A percentile compares a stretch with the other conserved stretches of the same genome.
phyloP scores from a whole-genome alignment of 345 rosid species.

The Cochlearia excelsa region DNA sequence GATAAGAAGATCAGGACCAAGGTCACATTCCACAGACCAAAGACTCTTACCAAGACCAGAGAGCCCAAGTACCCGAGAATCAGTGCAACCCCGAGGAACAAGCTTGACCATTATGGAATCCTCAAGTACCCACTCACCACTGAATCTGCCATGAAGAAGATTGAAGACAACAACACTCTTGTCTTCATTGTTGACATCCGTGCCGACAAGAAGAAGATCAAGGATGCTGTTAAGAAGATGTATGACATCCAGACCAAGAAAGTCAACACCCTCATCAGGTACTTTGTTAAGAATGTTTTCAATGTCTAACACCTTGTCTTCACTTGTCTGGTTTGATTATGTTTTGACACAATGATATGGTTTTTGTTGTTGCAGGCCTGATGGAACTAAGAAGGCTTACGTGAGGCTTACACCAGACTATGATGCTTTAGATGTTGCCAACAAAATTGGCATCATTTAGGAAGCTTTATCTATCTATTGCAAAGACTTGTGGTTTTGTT shows the following conservation, averaged over 20 bases:
- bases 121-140: slow-evolving; percentile 92
- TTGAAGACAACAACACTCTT: slow-evolving; percentile 90
- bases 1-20: slow-evolving; percentile 74
- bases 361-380: slow-evolving; percentile 49
- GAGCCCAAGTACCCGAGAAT: slow-evolving; percentile 71
- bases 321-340: background rate
- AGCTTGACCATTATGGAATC: slow-evolving; percentile 89
- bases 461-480: slow-evolving; percentile 15
- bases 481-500: slow-evolving; percentile 29
- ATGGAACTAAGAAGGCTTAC: slow-evolving; percentile 74
- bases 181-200: slow-evolving; percentile 95
- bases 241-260: slow-evolving; percentile 90
- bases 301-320: no score
- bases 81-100: slow-evolving; percentile 87
- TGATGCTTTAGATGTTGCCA: slow-evolving; percentile 69
- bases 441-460: slow-evolving; percentile 82
- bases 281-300: no score
- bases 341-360: background rate
- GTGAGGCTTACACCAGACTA: slow-evolving; percentile 69
- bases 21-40: slow-evolving; percentile 91
- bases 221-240: slow-evolving; percentile 93
- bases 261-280: slow-evolving; percentile 94
- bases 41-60: slow-evolving; percentile 77
- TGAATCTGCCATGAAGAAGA: slow-evolving; percentile 92
- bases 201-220: slow-evolving; percentile 90